These are phyloP conservation scores for Apiotrichum akiyoshidainum DNA, from an alignment of 1,284 basidiomycete species.

Conservation along the genomic window DNA sequence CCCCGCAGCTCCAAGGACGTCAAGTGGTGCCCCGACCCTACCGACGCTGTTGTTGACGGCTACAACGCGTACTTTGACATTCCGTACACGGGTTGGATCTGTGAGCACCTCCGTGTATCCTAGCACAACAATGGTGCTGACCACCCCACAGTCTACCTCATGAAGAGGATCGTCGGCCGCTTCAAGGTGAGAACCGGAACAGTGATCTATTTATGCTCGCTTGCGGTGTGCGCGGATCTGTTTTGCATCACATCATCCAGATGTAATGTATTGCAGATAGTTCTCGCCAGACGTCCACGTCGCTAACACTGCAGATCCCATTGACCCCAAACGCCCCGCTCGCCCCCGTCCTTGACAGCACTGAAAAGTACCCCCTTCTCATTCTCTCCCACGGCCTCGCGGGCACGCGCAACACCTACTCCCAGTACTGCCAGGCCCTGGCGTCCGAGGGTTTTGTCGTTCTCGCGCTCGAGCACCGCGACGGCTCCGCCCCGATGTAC, in stretches of 20 bases:
- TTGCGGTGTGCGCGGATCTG: too few species aligned
- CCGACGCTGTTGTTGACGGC: background rate
- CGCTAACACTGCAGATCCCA: background rate
- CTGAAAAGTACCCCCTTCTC: slow-evolving; percentile 62
- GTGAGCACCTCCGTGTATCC: too few species aligned
- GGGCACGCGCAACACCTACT: slow-evolving; percentile 69
- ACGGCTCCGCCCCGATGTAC: slow-evolving; percentile 62
- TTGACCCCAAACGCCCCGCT: slow-evolving; percentile 1
- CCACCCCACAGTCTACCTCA: background rate
- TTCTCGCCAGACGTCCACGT: too few species aligned
- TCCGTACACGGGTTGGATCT: background rate
- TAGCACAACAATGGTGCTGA: background rate
- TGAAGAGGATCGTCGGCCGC: background rate
- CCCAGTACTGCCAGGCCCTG: slow-evolving; percentile 63
- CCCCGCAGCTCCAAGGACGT: background rate
- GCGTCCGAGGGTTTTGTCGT: slow-evolving; percentile 73
- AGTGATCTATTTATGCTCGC: too few species aligned
- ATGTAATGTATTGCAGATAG: too few species aligned
- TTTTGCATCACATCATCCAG: too few species aligned
- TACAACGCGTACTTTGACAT: slow-evolving; percentile 2
- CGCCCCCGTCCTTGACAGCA: background rate
- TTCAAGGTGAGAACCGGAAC: slow-evolving; percentile 1
- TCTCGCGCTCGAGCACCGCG: slow-evolving; percentile 72
- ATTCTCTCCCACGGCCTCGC: slow-evolving; percentile 78
- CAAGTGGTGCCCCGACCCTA: background rate